Evolutionary conservation across 495 filamentous ascomycete species (phyloP).

Genomic region (Penicillium maclennaniae): DNA sequence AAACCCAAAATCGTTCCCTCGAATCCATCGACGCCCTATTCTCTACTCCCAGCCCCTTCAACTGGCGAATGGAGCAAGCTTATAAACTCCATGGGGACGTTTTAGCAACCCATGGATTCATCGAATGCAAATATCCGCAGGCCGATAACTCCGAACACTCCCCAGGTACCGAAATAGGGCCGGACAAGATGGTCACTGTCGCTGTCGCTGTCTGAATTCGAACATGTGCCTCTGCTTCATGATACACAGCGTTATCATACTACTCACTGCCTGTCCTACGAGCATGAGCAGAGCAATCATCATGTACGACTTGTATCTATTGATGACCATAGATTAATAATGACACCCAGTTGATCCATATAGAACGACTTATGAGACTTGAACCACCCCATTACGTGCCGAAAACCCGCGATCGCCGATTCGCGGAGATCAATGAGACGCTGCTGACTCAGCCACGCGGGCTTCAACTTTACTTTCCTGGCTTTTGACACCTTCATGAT

Average conservation of each 20-base stretch:
- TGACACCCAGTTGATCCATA: background rate
- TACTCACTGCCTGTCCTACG: background rate
- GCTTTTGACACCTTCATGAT: background rate
- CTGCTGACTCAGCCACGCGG: conserved; percentile 19
- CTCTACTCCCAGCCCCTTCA: conserved; percentile 31
- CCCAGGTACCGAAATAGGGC: background rate
- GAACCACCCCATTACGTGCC: background rate
- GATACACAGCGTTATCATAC: background rate
- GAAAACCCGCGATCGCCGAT: conserved; percentile 2
- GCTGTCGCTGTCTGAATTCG: background rate
- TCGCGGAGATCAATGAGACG: conserved; percentile 11
- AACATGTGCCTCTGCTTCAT: background rate
- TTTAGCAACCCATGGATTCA: conserved; percentile 22
- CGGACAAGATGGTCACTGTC: background rate
- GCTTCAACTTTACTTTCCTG: conserved; percentile 6
- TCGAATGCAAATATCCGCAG: conserved; percentile 3
- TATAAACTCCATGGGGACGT: conserved; percentile 34
- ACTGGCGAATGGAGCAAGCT: conserved; percentile 38
- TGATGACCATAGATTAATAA: background rate
- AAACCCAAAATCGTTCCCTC: conserved; percentile 53
- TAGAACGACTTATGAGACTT: background rate
- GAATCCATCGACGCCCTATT: conserved; percentile 59
- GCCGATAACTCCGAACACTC: conserved; percentile 2
- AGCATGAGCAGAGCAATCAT: background rate
- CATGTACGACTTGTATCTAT: background rate